phyloP scores from a whole-genome alignment of 192 early-diverging fungal genomes.

The Endogone sp. region DNA sequence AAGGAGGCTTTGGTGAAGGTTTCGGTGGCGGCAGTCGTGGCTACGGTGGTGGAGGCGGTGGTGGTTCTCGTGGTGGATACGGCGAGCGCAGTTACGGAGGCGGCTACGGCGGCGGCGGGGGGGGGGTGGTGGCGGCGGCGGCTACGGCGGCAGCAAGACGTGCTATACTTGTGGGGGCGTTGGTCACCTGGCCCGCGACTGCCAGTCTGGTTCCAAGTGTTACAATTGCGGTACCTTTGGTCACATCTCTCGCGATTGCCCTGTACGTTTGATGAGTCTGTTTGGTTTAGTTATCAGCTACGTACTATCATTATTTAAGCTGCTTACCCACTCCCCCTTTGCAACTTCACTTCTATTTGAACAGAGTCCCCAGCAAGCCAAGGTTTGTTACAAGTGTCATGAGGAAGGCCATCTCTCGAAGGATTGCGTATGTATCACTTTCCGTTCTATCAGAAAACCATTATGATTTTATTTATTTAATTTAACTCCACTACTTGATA shows the following conservation, averaged over 20 bases:
- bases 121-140: slow-evolving; percentile 1
- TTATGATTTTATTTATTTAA: background rate
- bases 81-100: background rate
- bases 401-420: slow-evolving; percentile 36
- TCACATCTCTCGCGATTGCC: slow-evolving; percentile 20
- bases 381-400: slow-evolving; percentile 50
- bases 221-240: slow-evolving; percentile 44
- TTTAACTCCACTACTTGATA: too few species aligned
- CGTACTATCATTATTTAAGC: background rate
- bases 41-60: background rate
- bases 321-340: background rate
- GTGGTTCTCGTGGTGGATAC: background rate
- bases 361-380: slow-evolving; percentile 19
- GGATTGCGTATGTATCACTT: slow-evolving; percentile 3
- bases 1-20: background rate
- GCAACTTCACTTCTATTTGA: background rate
- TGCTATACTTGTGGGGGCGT: slow-evolving; percentile 40
- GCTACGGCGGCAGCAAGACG: slow-evolving; percentile 18
- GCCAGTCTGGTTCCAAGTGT: slow-evolving; percentile 44
- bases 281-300: background rate
- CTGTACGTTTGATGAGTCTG: background rate
- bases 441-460: background rate
- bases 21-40: background rate
- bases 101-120: background rate
- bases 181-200: slow-evolving; percentile 48